A percentile compares a stretch with the other conserved stretches of the same genome.
Evolutionary conservation across 257 asterid genomes (phyloP).

Genomic region (Verbascum thapsus): DNA sequence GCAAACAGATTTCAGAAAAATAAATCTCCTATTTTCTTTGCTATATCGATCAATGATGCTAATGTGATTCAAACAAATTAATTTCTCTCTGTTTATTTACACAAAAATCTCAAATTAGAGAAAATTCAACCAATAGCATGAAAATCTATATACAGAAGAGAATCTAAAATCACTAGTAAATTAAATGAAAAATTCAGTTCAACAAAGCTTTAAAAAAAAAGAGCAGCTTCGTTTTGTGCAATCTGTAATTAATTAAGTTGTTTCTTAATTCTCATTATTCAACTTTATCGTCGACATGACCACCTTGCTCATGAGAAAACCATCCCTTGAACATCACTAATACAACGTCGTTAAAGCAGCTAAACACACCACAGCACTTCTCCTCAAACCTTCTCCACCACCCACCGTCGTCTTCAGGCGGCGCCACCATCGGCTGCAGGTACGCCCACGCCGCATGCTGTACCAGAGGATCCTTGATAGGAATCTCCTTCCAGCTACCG

Average conservation of each 20-base stretch:
- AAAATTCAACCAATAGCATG: constrained; percentile 22
- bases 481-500: constrained; percentile 76
- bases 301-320: constrained; percentile 18
- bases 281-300: constrained; percentile 26
- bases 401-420: constrained; percentile 33
- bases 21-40: too few species aligned
- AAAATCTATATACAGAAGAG: neutral
- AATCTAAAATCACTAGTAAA: neutral
- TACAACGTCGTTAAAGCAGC: constrained; percentile 58
- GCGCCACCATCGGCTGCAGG: constrained; percentile 64
- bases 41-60: neutral
- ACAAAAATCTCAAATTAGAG: constrained; percentile 1
- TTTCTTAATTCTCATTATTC: constrained; percentile 23
- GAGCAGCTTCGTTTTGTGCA: constrained; percentile 30
- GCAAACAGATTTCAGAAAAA: too few species aligned
- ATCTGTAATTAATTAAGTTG: too few species aligned
- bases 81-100: constrained; percentile 7
- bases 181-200: neutral
- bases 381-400: constrained; percentile 43
- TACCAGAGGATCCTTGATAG: constrained; percentile 73
- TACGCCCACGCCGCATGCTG: constrained; percentile 97
- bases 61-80: neutral
- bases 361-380: constrained; percentile 38
- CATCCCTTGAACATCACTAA: constrained; percentile 34
- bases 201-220: constrained; percentile 38